These are phyloP conservation scores for Cladophialophora chaetospira DNA, from an alignment of 2,329 filamentous ascomycete genomes.

Conservation along the genomic window DNA sequence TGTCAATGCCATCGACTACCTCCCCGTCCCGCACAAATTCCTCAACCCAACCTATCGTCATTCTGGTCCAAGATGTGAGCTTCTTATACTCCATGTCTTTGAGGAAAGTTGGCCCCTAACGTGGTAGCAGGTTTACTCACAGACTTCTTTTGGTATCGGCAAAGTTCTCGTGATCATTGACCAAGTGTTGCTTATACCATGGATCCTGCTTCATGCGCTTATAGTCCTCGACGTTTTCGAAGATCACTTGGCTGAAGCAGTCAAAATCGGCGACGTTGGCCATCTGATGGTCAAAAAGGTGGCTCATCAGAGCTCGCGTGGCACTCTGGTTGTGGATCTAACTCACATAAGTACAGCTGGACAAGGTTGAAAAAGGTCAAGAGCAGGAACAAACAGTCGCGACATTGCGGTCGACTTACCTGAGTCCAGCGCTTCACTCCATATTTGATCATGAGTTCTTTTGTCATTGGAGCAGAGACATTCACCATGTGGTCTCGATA, in stretches of 20 bases:
- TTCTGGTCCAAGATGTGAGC: not conserved
- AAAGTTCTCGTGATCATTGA: not conserved
- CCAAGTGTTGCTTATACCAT: not conserved
- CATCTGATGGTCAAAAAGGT: not conserved
- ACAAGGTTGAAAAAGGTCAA: not conserved
- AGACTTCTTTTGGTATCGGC: not conserved
- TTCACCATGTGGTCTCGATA: not conserved
- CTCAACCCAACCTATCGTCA: constrained; percentile 1
- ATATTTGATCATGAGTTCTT: not conserved
- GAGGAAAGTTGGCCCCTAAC: not conserved
- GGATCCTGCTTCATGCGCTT: not conserved
- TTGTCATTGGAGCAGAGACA: not conserved
- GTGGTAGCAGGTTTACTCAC: not conserved
- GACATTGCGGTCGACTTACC: no score
- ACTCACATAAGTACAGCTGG: not conserved
- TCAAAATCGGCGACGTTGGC: not conserved
- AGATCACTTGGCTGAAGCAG: not conserved
- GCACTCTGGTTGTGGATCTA: not conserved
- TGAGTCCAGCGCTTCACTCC: not conserved
- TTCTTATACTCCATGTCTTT: no score
- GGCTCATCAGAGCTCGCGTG: not conserved
- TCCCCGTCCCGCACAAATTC: not conserved
- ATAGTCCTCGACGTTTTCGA: not conserved
- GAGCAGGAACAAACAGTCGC: no score
- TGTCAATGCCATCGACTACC: not conserved